Evolutionary conservation across 345 rosid genomes (phyloP).

Genomic region (Erucastrum elatum): DNA sequence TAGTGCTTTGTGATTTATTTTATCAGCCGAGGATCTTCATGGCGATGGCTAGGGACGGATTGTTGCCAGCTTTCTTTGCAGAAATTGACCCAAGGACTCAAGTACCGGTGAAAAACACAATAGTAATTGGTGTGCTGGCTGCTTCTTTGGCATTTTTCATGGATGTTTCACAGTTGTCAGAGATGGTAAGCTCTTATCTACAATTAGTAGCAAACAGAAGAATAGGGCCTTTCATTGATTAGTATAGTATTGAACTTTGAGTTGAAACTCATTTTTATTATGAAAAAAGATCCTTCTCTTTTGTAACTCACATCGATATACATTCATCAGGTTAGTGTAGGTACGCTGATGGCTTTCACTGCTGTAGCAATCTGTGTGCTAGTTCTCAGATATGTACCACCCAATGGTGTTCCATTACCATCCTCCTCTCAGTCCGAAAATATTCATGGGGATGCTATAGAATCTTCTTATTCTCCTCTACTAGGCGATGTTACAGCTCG

Average conservation of each 20-base stretch:
- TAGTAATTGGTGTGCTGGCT: slow-evolving; percentile 54
- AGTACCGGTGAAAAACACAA: slow-evolving; percentile 68
- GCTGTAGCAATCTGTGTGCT: slow-evolving; percentile 62
- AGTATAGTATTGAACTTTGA: background rate
- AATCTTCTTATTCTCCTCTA: slow-evolving; percentile 42
- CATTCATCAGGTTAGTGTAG: slow-evolving; percentile 64
- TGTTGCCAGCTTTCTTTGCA: slow-evolving; percentile 68
- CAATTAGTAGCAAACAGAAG: slow-evolving; percentile 14
- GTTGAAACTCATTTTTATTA: slow-evolving; percentile 1
- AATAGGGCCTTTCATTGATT: slow-evolving; percentile 8
- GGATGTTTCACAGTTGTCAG: slow-evolving; percentile 70
- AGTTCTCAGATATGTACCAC: slow-evolving; percentile 69
- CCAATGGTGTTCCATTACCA: slow-evolving; percentile 52
- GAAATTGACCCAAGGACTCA: slow-evolving; percentile 61
- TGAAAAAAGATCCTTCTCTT: background rate
- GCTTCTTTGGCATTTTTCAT: slow-evolving; percentile 57
- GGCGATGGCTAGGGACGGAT: slow-evolving; percentile 85
- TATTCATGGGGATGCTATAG: slow-evolving; percentile 32
- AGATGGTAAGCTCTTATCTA: slow-evolving; percentile 51
- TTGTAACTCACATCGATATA: slow-evolving; percentile 12
- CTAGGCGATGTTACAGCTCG: slow-evolving; percentile 39
- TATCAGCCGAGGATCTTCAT: slow-evolving; percentile 65
- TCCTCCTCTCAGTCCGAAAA: slow-evolving; percentile 40
- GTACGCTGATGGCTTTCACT: slow-evolving; percentile 72
- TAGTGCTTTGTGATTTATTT: slow-evolving; percentile 18